phyloP scores from a whole-genome alignment of 495 filamentous ascomycete species.

The Glonium stellatum region DNA sequence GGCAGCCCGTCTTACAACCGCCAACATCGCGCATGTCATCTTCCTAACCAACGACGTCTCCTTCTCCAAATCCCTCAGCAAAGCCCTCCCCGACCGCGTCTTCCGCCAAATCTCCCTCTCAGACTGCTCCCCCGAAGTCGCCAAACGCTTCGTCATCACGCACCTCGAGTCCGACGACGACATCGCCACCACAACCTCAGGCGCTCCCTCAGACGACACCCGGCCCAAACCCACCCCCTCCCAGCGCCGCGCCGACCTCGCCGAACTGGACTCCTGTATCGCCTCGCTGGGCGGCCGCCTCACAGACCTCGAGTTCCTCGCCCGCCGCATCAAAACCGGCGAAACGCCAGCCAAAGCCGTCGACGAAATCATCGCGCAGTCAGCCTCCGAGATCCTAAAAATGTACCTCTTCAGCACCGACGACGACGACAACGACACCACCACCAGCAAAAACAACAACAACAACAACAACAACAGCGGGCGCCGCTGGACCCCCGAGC shows the following conservation, averaged over 20 bases:
- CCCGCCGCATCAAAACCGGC: slow-evolving; percentile 81
- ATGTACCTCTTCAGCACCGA: slow-evolving; percentile 70
- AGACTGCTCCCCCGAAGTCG: slow-evolving; percentile 77
- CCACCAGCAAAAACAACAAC: too few relatives aligned
- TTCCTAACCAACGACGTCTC: slow-evolving; percentile 92
- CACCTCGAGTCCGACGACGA: slow-evolving; percentile 56
- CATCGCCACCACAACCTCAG: slow-evolving; percentile 33
- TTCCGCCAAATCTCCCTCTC: slow-evolving; percentile 79
- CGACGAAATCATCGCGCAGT: slow-evolving; percentile 78
- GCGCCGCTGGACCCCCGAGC: slow-evolving; percentile 62
- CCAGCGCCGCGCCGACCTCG: slow-evolving; percentile 40
- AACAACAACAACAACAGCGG: too few relatives aligned
- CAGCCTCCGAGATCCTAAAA: slow-evolving; percentile 82
- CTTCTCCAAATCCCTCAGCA: slow-evolving; percentile 80
- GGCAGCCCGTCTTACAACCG: slow-evolving; percentile 77
- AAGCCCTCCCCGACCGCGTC: slow-evolving; percentile 81
- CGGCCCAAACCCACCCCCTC: slow-evolving; percentile 34
- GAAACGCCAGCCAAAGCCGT: slow-evolving; percentile 82
- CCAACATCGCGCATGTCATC: slow-evolving; percentile 92
- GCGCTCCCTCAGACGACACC: slow-evolving; percentile 31
- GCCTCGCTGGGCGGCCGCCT: slow-evolving; percentile 76
- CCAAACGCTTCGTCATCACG: slow-evolving; percentile 81
- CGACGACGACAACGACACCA: too few relatives aligned
- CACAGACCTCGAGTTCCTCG: slow-evolving; percentile 88
- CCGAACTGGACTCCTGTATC: slow-evolving; percentile 76